phyloP scores from a whole-genome alignment of 2,329 filamentous ascomycete genomes.

The Bipolaris sorokiniana region DNA sequence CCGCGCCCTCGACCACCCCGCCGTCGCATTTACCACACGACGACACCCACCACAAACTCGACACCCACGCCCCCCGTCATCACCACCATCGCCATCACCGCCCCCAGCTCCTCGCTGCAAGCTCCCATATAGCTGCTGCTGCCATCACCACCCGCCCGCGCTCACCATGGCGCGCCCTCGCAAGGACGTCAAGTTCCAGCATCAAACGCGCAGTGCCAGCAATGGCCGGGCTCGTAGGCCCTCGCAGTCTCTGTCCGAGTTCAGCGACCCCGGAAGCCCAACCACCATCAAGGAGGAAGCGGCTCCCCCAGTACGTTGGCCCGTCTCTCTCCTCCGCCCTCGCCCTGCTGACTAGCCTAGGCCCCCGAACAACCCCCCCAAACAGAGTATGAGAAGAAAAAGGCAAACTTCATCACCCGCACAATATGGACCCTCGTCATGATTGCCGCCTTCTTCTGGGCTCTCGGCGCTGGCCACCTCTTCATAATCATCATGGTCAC shows the following conservation, averaged over 20 bases:
- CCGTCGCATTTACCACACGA: constrained; percentile 7
- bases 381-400: constrained; percentile 96
- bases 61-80: not conserved
- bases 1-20: constrained; percentile 10
- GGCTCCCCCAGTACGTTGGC: constrained; percentile 16
- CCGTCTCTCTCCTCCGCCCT: constrained; percentile 1
- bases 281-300: constrained; percentile 50
- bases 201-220: constrained; percentile 53
- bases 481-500: constrained; percentile 96
- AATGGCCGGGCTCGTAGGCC: constrained; percentile 62
- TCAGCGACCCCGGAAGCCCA: constrained; percentile 64
- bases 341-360: constrained; percentile 33
- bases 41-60: constrained; percentile 1
- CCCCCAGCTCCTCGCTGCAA: not conserved
- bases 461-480: constrained; percentile 95
- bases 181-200: constrained; percentile 67
- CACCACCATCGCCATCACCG: not conserved
- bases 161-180: constrained; percentile 51
- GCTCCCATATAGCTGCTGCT: constrained; percentile 9
- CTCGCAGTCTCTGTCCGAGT: constrained; percentile 74
- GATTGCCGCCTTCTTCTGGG: constrained; percentile 89
- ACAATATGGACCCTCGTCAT: constrained; percentile 98
- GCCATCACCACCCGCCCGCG: constrained; percentile 4
- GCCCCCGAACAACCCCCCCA: constrained; percentile 48
- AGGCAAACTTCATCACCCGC: constrained; percentile 94